These are phyloP conservation scores for Yamadazyma phyllophila DNA, from an alignment of 805 yeast genomes.

Conservation along the genomic window DNA sequence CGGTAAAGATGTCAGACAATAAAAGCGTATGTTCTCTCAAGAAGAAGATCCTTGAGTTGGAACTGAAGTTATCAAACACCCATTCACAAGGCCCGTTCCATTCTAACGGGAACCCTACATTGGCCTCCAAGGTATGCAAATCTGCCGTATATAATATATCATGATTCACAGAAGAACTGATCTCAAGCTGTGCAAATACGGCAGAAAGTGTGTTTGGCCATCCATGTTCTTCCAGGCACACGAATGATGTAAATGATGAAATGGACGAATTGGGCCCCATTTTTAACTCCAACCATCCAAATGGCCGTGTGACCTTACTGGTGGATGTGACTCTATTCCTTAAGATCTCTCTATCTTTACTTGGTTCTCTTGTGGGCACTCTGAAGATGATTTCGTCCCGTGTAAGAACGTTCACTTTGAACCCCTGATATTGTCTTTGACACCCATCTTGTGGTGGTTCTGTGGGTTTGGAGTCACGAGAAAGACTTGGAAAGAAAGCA, in stretches of 20 bases:
- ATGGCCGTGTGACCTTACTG: constrained; percentile 49
- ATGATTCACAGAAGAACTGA: constrained; percentile 85
- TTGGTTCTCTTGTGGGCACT: constrained; percentile 79
- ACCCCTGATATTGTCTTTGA: constrained; percentile 53
- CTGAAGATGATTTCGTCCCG: constrained; percentile 67
- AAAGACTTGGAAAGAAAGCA: constrained; percentile 64
- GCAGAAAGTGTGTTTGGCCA: constrained; percentile 50
- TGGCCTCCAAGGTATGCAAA: constrained; percentile 51
- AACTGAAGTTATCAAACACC: constrained; percentile 55
- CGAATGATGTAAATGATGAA: constrained; percentile 44
- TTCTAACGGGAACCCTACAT: constrained; percentile 65
- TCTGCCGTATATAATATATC: constrained; percentile 69
- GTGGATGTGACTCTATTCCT: constrained; percentile 9
- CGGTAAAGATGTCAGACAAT: constrained; percentile 68
- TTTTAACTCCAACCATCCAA: constrained; percentile 89
- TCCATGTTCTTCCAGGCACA: constrained; percentile 52
- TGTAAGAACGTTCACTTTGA: constrained; percentile 53
- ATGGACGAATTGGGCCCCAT: constrained; percentile 53
- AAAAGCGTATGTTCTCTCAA: constrained; percentile 80
- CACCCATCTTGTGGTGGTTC: constrained; percentile 41
- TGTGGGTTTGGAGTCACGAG: constrained; percentile 50
- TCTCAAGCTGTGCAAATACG: constrained; percentile 53
- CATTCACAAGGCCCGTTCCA: constrained; percentile 83
- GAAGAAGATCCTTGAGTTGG: constrained; percentile 57
- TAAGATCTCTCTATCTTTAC: constrained; percentile 57